A percentile compares a stretch with the other conserved stretches of the same genome.
Conservation (phyloP, 2,329 filamentous ascomycete genomes). For the Amauroascus niger region DNA sequence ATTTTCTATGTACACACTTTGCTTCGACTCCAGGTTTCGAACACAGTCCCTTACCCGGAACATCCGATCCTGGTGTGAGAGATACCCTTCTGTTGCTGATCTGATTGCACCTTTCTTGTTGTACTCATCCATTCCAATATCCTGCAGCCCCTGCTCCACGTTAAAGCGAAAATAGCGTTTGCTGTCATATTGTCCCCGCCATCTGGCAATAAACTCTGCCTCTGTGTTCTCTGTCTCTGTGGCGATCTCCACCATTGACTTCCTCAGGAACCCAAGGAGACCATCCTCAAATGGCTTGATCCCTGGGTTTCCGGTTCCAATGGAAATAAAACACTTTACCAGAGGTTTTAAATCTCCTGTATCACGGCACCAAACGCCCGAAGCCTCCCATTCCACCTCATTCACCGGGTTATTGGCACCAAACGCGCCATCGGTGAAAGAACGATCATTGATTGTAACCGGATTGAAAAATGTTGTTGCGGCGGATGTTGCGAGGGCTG, state of each 20-base stretch:
- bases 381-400: slow-evolving; percentile 23
- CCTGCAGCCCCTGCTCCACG: slow-evolving; percentile 26
- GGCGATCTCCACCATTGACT: slow-evolving; percentile 23
- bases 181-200: slow-evolving; percentile 20
- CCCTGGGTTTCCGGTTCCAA: slow-evolving; percentile 24
- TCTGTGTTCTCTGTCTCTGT: slow-evolving; percentile 26
- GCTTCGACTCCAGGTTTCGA: slow-evolving; percentile 20
- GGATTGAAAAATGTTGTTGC: slow-evolving; percentile 26
- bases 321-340: slow-evolving; percentile 26
- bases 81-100: slow-evolving; percentile 22
- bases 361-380: slow-evolving; percentile 24
- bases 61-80: slow-evolving; percentile 16
- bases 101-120: slow-evolving; percentile 18
- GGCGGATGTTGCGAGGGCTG: slow-evolving; percentile 27
- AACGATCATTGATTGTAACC: slow-evolving; percentile 20
- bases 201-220: slow-evolving; percentile 22
- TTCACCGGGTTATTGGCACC: slow-evolving; percentile 27
- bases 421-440: slow-evolving; percentile 24
- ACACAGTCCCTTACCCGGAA: slow-evolving; percentile 20
- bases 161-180: slow-evolving; percentile 30
- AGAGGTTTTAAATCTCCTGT: slow-evolving; percentile 23
- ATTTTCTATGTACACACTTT: slow-evolving; percentile 20
- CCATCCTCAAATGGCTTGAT: slow-evolving; percentile 19
- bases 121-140: slow-evolving; percentile 21
- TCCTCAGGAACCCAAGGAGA: slow-evolving; percentile 15